A percentile compares a stretch with the other conserved stretches of the same genome.
phyloP scores from a whole-genome alignment of 352 stramenopile genomes.

The Phytopythium oedochilum region DNA sequence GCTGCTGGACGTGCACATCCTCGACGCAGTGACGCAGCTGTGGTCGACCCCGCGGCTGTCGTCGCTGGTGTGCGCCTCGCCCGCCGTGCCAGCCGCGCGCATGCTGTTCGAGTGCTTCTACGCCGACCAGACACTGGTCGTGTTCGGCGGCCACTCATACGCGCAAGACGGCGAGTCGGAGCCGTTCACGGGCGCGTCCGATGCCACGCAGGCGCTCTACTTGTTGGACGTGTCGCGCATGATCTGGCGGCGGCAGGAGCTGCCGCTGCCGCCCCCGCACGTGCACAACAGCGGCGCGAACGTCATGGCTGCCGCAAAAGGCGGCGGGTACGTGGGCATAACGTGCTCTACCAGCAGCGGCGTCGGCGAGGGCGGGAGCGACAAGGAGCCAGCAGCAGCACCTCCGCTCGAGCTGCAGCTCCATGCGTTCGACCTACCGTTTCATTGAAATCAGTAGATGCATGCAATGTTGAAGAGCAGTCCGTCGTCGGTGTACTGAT shows the following conservation, averaged over 20 bases:
- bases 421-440: not conserved
- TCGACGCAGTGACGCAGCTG: conserved; percentile 39
- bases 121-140: conserved; percentile 23
- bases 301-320: conserved; percentile 13
- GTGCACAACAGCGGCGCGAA: conserved; percentile 28
- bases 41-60: conserved; percentile 46
- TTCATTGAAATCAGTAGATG: not conserved
- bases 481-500: too few species aligned
- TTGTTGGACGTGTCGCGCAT: conserved; percentile 59
- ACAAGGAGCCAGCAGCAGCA: not conserved
- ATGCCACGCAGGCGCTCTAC: conserved; percentile 31
- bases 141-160: conserved; percentile 52
- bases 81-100: conserved; percentile 24
- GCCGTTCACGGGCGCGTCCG: conserved; percentile 21
- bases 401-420: not conserved
- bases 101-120: conserved; percentile 54
- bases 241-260: conserved; percentile 58
- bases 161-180: conserved; percentile 32
- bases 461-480: not conserved
- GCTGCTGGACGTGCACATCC: conserved; percentile 36
- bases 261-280: conserved; percentile 16
- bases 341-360: conserved; percentile 12
- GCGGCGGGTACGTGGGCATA: conserved; percentile 7
- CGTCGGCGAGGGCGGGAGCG: not conserved
- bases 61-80: conserved; percentile 26